phyloP scores from a whole-genome alignment of 148 eudicot species.

The Euryodendron excelsum region DNA sequence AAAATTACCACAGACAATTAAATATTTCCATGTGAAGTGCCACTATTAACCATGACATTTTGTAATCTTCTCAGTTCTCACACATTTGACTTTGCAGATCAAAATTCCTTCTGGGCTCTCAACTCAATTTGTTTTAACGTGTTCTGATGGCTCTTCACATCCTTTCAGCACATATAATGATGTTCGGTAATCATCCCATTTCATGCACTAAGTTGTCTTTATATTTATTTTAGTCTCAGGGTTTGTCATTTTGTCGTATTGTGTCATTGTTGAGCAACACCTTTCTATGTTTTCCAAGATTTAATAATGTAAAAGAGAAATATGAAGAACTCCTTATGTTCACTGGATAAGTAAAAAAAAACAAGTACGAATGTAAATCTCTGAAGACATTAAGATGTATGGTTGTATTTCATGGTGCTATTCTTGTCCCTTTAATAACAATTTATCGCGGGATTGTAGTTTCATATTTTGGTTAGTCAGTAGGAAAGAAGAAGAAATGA shows the following conservation, averaged over 20 bases:
- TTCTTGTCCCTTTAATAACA: too few species aligned
- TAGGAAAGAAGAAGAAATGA: too few species aligned
- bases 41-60: not conserved
- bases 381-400: too few species aligned
- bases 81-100: constrained; percentile 48
- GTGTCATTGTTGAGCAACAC: not conserved
- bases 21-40: not conserved
- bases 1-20: not conserved
- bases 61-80: not conserved
- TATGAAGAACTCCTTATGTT: not conserved
- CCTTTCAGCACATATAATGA: constrained; percentile 66
- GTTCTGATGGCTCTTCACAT: constrained; percentile 78
- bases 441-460: not conserved
- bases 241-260: not conserved
- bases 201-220: not conserved
- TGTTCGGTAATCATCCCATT: constrained; percentile 50
- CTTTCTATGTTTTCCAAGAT: not conserved
- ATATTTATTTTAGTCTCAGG: not conserved
- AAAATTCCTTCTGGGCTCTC: constrained; percentile 83
- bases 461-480: not conserved
- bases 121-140: constrained; percentile 71
- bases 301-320: not conserved
- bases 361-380: not conserved
- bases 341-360: not conserved
- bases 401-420: too few species aligned